phyloP scores from a whole-genome alignment of 2,329 filamentous ascomycete genomes.

The Stagonosporopsis chrysanthemi region DNA sequence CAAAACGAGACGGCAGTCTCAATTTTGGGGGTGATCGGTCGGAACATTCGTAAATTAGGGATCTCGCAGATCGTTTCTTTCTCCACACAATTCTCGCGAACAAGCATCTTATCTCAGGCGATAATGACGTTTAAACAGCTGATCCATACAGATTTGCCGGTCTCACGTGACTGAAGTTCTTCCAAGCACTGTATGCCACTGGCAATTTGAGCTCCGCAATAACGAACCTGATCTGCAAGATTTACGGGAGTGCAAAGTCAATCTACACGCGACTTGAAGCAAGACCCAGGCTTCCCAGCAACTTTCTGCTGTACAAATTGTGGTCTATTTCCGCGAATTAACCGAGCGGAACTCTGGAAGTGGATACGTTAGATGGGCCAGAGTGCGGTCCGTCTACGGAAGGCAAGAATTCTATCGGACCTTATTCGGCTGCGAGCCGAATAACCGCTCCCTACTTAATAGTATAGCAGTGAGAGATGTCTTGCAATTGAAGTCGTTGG shows the following conservation, averaged over 20 bases:
- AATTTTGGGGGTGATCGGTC: no score
- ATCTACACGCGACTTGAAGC: no score
- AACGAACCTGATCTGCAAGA: no score
- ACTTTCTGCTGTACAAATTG: background rate
- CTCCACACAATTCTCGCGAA: background rate
- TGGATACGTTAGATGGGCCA: background rate
- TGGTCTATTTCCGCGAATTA: background rate
- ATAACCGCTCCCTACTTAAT: background rate
- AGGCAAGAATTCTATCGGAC: constrained; percentile 4
- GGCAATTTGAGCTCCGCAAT: no score
- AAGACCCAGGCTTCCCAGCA: background rate
- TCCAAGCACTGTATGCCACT: no score
- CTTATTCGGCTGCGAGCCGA: background rate
- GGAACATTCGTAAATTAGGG: no score
- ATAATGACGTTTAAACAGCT: no score
- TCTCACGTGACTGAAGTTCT: no score
- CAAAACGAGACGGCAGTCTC: no score
- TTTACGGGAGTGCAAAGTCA: no score
- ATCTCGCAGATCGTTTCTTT: background rate
- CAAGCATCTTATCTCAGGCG: background rate
- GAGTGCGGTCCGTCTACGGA: constrained; percentile 1
- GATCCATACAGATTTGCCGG: no score
- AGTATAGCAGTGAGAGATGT: background rate
- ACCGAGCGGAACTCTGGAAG: background rate
- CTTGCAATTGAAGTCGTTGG: background rate